Conservation (phyloP, 805 yeast species). For the Teunomyces lycoperdinae region DNA sequence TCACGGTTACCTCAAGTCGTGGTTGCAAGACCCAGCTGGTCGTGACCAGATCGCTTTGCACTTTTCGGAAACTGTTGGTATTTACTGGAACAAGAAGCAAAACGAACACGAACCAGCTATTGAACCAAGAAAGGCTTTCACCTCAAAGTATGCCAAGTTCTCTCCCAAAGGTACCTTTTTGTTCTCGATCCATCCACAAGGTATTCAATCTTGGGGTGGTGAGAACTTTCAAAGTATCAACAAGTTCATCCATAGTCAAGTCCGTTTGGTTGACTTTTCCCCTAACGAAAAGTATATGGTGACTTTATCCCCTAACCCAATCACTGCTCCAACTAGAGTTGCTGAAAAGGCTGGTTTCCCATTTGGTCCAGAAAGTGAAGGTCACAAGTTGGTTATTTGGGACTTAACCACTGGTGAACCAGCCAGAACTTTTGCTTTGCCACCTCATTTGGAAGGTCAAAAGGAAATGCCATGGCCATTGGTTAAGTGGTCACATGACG, state of each 20-base stretch:
- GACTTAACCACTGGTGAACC: slow-evolving; percentile 80
- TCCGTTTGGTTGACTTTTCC: slow-evolving; percentile 84
- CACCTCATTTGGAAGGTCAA: slow-evolving; percentile 65
- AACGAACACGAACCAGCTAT: slow-evolving; percentile 71
- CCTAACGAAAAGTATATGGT: slow-evolving; percentile 89
- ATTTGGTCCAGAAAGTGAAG: slow-evolving; percentile 82
- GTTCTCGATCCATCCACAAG: slow-evolving; percentile 87
- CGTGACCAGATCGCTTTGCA: slow-evolving; percentile 90
- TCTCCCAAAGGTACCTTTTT: slow-evolving; percentile 92
- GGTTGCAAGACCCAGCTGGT: slow-evolving; percentile 86
- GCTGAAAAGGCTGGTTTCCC: slow-evolving; percentile 71
- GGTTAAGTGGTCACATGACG: slow-evolving; percentile 93
- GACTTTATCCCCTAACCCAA: slow-evolving; percentile 85
- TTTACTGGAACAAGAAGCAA: slow-evolving; percentile 80
- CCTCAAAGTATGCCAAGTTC: slow-evolving; percentile 82
- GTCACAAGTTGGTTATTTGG: slow-evolving; percentile 94
- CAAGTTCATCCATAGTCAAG: slow-evolving; percentile 85
- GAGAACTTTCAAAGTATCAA: slow-evolving; percentile 66
- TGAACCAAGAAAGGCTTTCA: slow-evolving; percentile 81
- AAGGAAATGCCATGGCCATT: slow-evolving; percentile 90
- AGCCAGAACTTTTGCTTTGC: slow-evolving; percentile 86
- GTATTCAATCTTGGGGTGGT: slow-evolving; percentile 97
- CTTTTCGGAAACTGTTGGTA: slow-evolving; percentile 74
- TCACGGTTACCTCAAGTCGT: slow-evolving; percentile 79
- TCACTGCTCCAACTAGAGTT: slow-evolving; percentile 58